Evolutionary conservation across 306 rosid genomes (phyloP).

Genomic region (Luffa aegyptiaca): DNA sequence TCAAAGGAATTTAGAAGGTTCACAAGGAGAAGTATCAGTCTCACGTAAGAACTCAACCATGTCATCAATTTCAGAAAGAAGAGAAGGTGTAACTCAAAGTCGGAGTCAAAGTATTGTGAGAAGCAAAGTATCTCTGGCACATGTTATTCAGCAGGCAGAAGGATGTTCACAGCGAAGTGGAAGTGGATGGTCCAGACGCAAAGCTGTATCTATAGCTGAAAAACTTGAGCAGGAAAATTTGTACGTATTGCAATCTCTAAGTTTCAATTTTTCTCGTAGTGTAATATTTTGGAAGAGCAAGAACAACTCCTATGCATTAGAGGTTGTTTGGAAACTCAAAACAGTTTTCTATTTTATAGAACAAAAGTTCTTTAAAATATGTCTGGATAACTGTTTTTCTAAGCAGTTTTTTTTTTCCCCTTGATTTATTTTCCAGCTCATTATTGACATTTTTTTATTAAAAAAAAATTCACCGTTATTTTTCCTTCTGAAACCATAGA

Average conservation of each 20-base stretch:
- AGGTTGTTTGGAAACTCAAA: background rate
- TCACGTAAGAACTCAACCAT: constrained; percentile 34
- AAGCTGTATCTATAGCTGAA: constrained; percentile 95
- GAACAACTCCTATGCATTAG: background rate
- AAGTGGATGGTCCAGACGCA: constrained; percentile 75
- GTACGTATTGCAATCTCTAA: constrained; percentile 39
- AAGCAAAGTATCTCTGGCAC: constrained; percentile 96
- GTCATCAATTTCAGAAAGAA: constrained; percentile 32
- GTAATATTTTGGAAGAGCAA: background rate
- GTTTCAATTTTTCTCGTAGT: background rate
- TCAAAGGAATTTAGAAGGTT: constrained; percentile 28
- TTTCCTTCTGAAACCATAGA: background rate
- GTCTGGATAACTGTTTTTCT: background rate
- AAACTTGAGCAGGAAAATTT: constrained; percentile 96
- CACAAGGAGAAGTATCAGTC: constrained; percentile 27
- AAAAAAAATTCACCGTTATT: background rate
- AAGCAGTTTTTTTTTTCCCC: background rate
- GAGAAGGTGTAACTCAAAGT: constrained; percentile 42
- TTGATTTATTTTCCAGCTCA: background rate
- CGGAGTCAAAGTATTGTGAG: constrained; percentile 75
- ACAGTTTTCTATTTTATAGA: background rate
- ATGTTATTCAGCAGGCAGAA: constrained; percentile 95
- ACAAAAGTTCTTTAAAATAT: background rate
- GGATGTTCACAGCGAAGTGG: constrained; percentile 56
- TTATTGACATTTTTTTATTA: background rate